phyloP scores from a whole-genome alignment of 2,329 filamentous ascomycete genomes.

The Diaporthe sp. region DNA sequence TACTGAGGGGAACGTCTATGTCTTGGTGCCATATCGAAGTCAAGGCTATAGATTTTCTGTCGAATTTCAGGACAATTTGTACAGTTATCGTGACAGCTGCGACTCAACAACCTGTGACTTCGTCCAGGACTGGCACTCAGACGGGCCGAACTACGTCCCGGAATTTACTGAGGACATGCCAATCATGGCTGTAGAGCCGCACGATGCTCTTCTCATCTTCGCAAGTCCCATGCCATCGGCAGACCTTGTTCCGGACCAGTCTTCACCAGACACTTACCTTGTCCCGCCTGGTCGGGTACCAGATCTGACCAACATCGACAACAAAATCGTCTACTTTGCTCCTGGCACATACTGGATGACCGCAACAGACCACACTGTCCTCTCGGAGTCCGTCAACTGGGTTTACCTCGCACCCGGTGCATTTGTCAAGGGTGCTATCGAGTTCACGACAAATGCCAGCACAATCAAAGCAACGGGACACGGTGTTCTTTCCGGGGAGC shows the following conservation, averaged over 20 bases:
- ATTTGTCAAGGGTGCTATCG: slow-evolving; percentile 53
- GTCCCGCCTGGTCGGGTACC: slow-evolving; percentile 44
- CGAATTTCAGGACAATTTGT: slow-evolving; percentile 49
- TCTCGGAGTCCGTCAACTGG: slow-evolving; percentile 41
- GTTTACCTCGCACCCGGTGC: slow-evolving; percentile 49
- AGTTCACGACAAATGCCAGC: slow-evolving; percentile 45
- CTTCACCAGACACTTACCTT: slow-evolving; percentile 38
- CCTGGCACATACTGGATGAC: slow-evolving; percentile 50
- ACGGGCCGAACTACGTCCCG: slow-evolving; percentile 43
- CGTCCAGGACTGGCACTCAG: slow-evolving; percentile 35
- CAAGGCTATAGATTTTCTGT: slow-evolving; percentile 49
- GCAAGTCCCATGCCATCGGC: slow-evolving; percentile 45
- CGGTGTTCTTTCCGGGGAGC: slow-evolving; percentile 53
- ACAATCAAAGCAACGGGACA: slow-evolving; percentile 49
- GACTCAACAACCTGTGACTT: slow-evolving; percentile 22
- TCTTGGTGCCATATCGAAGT: slow-evolving; percentile 45
- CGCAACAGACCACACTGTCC: slow-evolving; percentile 26
- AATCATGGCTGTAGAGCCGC: slow-evolving; percentile 46
- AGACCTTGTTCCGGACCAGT: slow-evolving; percentile 41
- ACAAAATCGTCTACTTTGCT: slow-evolving; percentile 44
- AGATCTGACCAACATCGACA: slow-evolving; percentile 39
- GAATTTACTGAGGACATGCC: slow-evolving; percentile 39
- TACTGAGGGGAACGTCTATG: slow-evolving; percentile 42
- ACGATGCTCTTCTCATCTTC: slow-evolving; percentile 49
- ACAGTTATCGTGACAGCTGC: slow-evolving; percentile 42